phyloP scores from a whole-genome alignment of 345 rosid genomes.

The Syzygium jambos region DNA sequence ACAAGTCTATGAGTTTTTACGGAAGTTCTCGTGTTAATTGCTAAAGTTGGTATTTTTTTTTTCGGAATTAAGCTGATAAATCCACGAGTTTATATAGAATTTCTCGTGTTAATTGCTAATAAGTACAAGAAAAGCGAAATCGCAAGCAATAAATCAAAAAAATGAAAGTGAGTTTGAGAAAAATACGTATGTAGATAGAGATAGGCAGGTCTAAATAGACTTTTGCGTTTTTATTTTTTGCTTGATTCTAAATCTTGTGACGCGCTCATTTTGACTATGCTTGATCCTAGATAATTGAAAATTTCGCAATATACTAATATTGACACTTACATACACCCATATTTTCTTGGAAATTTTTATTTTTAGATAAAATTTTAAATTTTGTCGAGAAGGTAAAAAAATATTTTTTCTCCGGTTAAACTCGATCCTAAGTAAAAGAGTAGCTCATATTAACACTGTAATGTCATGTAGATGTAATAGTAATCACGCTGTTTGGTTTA shows the following conservation, averaged over 20 bases:
- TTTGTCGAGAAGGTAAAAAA: not conserved
- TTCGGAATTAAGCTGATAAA: too few relatives aligned
- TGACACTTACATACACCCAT: not conserved
- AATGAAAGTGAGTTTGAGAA: not conserved
- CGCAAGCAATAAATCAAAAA: not conserved
- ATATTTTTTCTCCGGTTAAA: accelerated
- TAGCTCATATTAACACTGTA: not conserved
- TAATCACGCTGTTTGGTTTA: too few relatives aligned
- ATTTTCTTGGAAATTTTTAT: not conserved
- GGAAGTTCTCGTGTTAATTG: too few relatives aligned
- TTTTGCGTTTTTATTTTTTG: not conserved
- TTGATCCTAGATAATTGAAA: not conserved
- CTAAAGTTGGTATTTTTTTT: too few relatives aligned
- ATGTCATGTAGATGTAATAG: not conserved
- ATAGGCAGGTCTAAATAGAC: not conserved
- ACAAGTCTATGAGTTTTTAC: too few relatives aligned
- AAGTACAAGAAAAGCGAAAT: not conserved
- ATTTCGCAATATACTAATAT: not conserved
- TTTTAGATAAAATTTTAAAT: not conserved
- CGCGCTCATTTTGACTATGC: not conserved
- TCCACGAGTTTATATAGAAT: not conserved
- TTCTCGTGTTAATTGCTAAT: not conserved
- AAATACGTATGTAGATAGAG: not conserved
- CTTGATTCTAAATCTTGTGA: not conserved
- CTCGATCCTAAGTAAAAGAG: not conserved